A percentile compares a stretch with the other conserved stretches of the same genome.
Conservation (phyloP, 1,284 basidiomycete genomes). For the Ganoderma multipileum region DNA sequence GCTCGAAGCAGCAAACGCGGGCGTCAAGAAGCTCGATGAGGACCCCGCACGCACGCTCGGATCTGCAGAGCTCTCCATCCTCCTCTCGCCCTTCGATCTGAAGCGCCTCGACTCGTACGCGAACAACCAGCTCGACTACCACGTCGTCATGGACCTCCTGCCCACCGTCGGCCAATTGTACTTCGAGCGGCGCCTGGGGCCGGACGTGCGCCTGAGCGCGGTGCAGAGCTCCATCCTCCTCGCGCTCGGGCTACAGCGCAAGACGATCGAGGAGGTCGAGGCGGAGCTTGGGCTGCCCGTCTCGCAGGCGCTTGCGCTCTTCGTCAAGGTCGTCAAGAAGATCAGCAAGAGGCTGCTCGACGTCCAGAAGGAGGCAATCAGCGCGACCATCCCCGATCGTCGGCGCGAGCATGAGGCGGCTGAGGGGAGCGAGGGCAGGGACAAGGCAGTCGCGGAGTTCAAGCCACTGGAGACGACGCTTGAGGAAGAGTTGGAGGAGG, state of each 20-base stretch:
- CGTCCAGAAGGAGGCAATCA: slow-evolving; percentile 83
- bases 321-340: slow-evolving; percentile 91
- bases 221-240: slow-evolving; percentile 91
- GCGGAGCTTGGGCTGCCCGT: slow-evolving; percentile 87
- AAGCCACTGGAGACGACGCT: slow-evolving; percentile 60
- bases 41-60: slow-evolving; percentile 56
- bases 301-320: slow-evolving; percentile 89
- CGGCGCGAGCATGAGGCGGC: slow-evolving; percentile 10
- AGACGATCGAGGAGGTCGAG: slow-evolving; percentile 91
- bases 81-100: slow-evolving; percentile 93
- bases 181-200: slow-evolving; percentile 80
- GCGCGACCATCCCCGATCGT: slow-evolving; percentile 54
- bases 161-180: slow-evolving; percentile 84
- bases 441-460: slow-evolving; percentile 44
- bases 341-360: slow-evolving; percentile 82
- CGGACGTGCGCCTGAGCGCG: slow-evolving; percentile 73
- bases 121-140: slow-evolving; percentile 96
- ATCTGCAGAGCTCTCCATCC: slow-evolving; percentile 74
- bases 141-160: slow-evolving; percentile 93
- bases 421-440: slow-evolving; percentile 18
- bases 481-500: slow-evolving; percentile 75
- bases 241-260: slow-evolving; percentile 91
- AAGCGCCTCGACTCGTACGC: slow-evolving; percentile 96
- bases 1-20: slow-evolving; percentile 83
- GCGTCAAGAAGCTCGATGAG: slow-evolving; percentile 60